Conservation (phyloP, 2,329 filamentous ascomycete species). For the Penicillium concentricum region DNA sequence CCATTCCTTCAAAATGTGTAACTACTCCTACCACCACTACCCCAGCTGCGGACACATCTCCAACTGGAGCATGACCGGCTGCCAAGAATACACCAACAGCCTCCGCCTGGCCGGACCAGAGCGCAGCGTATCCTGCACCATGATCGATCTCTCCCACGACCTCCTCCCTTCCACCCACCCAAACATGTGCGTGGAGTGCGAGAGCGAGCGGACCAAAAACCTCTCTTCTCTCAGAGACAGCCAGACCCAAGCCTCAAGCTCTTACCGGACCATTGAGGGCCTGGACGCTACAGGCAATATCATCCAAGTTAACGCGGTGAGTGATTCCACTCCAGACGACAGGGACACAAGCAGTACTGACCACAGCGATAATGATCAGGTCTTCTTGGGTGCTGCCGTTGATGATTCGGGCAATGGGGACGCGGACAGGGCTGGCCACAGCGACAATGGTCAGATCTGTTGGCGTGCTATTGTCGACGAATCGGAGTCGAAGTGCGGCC, state of each 20-base stretch:
- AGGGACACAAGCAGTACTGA: not conserved
- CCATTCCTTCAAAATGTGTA: slow-evolving; percentile 22
- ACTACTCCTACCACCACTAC: slow-evolving; percentile 29
- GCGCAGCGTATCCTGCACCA: slow-evolving; percentile 1
- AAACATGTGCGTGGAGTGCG: slow-evolving; percentile 16
- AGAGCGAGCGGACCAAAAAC: slow-evolving; percentile 5
- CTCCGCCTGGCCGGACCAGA: slow-evolving; percentile 11
- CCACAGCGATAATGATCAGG: slow-evolving; percentile 2
- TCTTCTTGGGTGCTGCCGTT: not conserved
- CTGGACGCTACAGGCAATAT: not conserved
- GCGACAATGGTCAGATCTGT: not conserved
- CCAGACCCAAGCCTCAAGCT: not conserved
- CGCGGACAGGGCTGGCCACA: not conserved
- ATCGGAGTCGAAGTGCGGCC: not conserved
- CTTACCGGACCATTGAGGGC: slow-evolving; percentile 7
- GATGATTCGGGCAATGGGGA: not conserved
- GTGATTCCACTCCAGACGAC: not conserved
- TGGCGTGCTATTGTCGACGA: not conserved
- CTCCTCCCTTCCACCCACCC: not conserved
- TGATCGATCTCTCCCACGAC: slow-evolving; percentile 12
- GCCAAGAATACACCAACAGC: slow-evolving; percentile 19
- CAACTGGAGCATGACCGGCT: slow-evolving; percentile 26
- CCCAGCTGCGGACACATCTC: slow-evolving; percentile 29
- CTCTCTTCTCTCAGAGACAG: not conserved
- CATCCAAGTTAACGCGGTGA: slow-evolving; percentile 6